phyloP scores from a whole-genome alignment of 2,329 filamentous ascomycete genomes.

The Xylariaceae sp. region DNA sequence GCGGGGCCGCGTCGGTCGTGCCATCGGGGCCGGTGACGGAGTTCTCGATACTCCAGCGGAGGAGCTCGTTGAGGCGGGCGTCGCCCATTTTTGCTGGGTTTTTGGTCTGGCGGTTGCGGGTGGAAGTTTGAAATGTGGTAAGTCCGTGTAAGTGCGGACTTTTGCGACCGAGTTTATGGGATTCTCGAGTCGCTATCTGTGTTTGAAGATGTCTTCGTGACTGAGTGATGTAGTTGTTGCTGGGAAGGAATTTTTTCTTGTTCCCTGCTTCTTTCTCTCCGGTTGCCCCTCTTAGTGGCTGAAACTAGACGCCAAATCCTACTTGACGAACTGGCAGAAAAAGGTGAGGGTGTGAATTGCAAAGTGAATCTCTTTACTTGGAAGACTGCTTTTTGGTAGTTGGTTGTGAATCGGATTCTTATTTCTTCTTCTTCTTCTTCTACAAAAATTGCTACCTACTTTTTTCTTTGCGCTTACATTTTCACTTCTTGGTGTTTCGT shows the following conservation, averaged over 20 bases:
- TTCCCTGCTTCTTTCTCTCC: not conserved
- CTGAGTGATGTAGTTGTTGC: not conserved
- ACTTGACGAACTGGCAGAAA: not conserved
- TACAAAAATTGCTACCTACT: not conserved
- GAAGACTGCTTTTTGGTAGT: not conserved
- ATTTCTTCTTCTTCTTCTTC: not conserved
- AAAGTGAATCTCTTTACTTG: not conserved
- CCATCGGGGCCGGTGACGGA: slow-evolving; percentile 30
- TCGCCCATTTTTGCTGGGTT: slow-evolving; percentile 38
- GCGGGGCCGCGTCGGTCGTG: slow-evolving; percentile 31
- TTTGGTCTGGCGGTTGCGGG: not conserved
- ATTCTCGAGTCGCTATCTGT: not conserved
- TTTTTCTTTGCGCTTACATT: not conserved
- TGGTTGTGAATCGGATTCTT: not conserved
- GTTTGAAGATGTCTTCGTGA: not conserved
- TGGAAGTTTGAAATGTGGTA: not conserved
- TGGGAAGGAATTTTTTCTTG: not conserved
- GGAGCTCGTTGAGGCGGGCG: slow-evolving; percentile 64
- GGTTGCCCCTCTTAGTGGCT: not conserved
- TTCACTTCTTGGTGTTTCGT: not conserved
- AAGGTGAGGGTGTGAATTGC: not conserved
- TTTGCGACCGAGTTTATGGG: not conserved
- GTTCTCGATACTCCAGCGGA: slow-evolving; percentile 68
- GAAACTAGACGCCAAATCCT: not conserved
- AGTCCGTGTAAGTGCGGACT: not conserved